Evolutionary conservation across 495 filamentous ascomycete genomes (phyloP), one percentile per base, ranked within the genome.

Genomic region (Talaromyces liani): DNA sequence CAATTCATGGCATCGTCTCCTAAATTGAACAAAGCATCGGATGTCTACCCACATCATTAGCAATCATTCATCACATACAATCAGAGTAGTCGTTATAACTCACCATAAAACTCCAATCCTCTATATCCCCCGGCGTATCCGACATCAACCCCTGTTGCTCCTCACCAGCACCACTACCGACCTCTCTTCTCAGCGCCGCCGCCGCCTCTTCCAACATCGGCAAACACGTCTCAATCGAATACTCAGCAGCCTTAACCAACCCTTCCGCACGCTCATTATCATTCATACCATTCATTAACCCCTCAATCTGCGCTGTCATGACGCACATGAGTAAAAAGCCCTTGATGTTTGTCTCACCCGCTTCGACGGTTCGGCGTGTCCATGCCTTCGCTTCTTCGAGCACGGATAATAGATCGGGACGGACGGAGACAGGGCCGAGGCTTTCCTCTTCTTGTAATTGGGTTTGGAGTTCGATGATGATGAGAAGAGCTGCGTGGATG

Each of bases 341-440:
- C 63, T 86, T 87, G n/a, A 81, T 72, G 65, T 85, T 87, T 0
- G 79, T 84, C 68, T 86, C 80, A 3, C 84, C 85, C 2, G 72
- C 73, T 45, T 75, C 54, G 4, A 86, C 74, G 34, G 70, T 72
- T 9, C 63, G 63, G 67, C 81, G 68, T 0, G 60, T 34, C 79
- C 79, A 85, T 4, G 59, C 59, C 45, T 75, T 76, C 0, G 79
- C 75, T 27, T 86, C 77, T 0, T 77, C 68, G 3, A 87, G 7
- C 3, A 82, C 71, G 2, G 70, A 60, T 2, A 85, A 62, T 22
- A 87, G 65, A 63, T 86, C 83, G 0, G 70, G 70, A 10, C 83
- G 76, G 0, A 81, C 65, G 25, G 68, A 66, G 0, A 73, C 72
- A 4, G 79, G 77, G 0, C 77, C 74, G 7, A 84, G 69, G 4